Evolutionary conservation across 2,329 filamentous ascomycete genomes (phyloP), one percentile per base, ranked within the genome.

Genomic region (Colletotrichum lindemuthianum): DNA sequence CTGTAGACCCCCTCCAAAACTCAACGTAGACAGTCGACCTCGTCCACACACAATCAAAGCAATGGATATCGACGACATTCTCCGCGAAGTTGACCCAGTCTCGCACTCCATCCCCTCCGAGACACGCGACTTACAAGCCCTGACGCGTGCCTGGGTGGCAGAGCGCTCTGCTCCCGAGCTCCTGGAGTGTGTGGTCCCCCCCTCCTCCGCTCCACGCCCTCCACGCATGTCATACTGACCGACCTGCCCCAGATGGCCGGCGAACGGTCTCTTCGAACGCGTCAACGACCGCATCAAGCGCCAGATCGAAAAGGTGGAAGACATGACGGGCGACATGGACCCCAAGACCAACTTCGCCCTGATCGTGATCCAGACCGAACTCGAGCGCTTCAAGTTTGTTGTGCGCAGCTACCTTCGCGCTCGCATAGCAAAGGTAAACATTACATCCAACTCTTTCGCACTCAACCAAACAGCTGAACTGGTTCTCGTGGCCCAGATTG

Each of bases 301-400:
- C 50, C 90, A 92, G 81, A 91, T 92, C 72, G 86, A 89, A 76
- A 85, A 83, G 70, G 87, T 92, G 68, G 90, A 92, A 79, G 86
- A 90, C 64, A 86, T 94, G 84, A 95, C 91, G 11, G 91, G 91
- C 67, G 89, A 92, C 73, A 91, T 94, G 88, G 93, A 97, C 72
- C 91, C 94, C 50, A 93, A 92, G 77, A 90, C 92, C 68, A 98
- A 97, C 76, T 97, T 99, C 76, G 88, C 89, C 66, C 89, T 98
- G 73, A 97, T 97, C 52, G 91, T 99, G 67, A 89, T 97, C 59
- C 96, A 99, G 81, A 98, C 96, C 7, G 96, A 99, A 79, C 86
- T 99, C 59, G 94, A 97, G 76, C 86, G 96, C 49, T 96, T 92
- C 79, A 97, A 97, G 79, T 99, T 93, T 73, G 84, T 99, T 24